Conservation (phyloP, 163 green algal species). For the Dunaliella salina region DNA sequence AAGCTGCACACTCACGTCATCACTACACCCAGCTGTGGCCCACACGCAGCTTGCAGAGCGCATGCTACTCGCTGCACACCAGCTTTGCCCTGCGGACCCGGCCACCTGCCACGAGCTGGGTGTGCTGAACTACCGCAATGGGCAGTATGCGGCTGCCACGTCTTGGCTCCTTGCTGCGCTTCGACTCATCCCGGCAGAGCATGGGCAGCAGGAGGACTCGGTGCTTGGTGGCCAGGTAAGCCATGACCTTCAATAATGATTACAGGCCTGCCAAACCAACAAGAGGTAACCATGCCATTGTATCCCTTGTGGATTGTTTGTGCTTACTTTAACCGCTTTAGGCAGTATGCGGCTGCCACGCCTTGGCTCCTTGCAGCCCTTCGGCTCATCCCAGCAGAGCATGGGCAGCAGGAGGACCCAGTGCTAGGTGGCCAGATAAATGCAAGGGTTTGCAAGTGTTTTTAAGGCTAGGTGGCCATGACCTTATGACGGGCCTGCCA, state of each 20-base stretch:
- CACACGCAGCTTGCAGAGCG: constrained; percentile 32
- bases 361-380: constrained; percentile 63
- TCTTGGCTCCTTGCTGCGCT: constrained; percentile 63
- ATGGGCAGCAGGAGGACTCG: neutral
- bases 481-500: too few relatives aligned
- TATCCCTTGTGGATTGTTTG: too few relatives aligned
- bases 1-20: constrained; percentile 51
- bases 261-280: too few relatives aligned
- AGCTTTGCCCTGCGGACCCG: constrained; percentile 80
- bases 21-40: too few relatives aligned
- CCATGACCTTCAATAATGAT: too few relatives aligned
- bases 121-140: constrained; percentile 71
- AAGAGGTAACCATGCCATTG: too few relatives aligned
- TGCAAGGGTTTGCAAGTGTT: too few relatives aligned
- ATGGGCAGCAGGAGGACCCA: neutral
- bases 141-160: constrained; percentile 50
- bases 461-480: too few relatives aligned
- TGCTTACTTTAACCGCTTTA: too few relatives aligned
- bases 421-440: too few relatives aligned
- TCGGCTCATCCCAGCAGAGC: constrained; percentile 21
- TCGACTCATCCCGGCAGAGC: constrained; percentile 20
- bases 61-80: constrained; percentile 46
- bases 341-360: constrained; percentile 50
- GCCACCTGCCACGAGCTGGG: constrained; percentile 90
- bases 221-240: too few relatives aligned